Base-by-base conservation (phyloP, 495 filamentous ascomycete genomes). In the Xylaria telfairii region DNA sequence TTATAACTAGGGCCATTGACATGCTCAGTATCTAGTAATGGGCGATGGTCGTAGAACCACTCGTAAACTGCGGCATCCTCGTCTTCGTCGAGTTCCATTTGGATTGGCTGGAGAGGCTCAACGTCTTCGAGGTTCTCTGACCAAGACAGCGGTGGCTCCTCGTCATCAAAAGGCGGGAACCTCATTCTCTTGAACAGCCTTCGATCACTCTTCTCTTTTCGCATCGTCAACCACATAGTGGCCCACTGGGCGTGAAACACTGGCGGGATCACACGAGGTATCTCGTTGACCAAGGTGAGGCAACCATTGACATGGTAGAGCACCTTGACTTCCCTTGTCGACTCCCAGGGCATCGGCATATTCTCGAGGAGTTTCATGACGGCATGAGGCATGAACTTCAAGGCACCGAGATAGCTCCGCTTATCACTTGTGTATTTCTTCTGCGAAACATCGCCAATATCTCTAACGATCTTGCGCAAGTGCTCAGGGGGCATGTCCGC, bases 341-440 rank as follows among this genome's bases (percentile, higher is more conserved):
- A 93, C 84, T 99, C 96, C 96, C 96, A 99, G 9, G 96, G 96
- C 96, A 99, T 99, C 10, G 96, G 96, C 96, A 99, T 99, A 78
- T 99, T 99, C 86, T 99, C 96, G 68, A 99, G 77, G 24, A 99
- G 89, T 85, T 99, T 99, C 83, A 99, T 81, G 12, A 99, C 96
- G n/a, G 96, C 96, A 79, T 99, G 96, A 1, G 96, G 96, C 96
- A 99, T 99, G 81, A 97, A 99, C 83, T 99, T 99, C 71, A 99
- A 81, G 53, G 96, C 95, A 63, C 96, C 96, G 32, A 99, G 88
- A 83, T 99, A 99, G 80, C 93, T 97, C 68, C 96, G 90, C 86
- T 99, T 99, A 85, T 99, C 96, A 77, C 91, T 97, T 77, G 92
- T 97, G 85, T 97, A 98, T 81, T 98, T 99, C 84, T 98, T 98